Conservation (phyloP, 2,329 filamentous ascomycete genomes). For the Nigrospora sphaerica region DNA sequence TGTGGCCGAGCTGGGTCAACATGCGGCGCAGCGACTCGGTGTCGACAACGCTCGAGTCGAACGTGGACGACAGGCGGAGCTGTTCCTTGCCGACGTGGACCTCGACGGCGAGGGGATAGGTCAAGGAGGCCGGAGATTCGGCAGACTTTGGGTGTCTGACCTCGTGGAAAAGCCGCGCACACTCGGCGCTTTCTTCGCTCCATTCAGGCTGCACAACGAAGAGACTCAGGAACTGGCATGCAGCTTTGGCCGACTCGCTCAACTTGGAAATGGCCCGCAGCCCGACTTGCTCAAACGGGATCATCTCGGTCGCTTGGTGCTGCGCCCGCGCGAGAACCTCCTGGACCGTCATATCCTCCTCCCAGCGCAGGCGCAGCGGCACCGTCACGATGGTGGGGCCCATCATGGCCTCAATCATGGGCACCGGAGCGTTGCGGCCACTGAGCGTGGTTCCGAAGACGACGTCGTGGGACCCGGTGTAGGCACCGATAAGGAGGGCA, state of each 20-base stretch:
- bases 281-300: neutral
- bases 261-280: neutral
- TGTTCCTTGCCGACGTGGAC: neutral
- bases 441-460: slow-evolving; percentile 32
- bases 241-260: neutral
- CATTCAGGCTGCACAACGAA: neutral
- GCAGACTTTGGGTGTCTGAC: too few relatives aligned
- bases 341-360: slow-evolving; percentile 17
- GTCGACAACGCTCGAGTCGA: neutral
- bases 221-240: neutral
- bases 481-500: slow-evolving; percentile 2
- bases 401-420: slow-evolving; percentile 6
- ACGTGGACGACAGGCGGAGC: neutral
- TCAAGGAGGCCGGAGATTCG: too few relatives aligned
- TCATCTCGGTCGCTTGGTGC: neutral
- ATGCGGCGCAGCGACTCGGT: neutral
- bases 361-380: slow-evolving; percentile 26
- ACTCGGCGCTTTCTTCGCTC: neutral
- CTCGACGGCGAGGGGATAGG: neutral
- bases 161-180: neutral
- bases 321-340: slow-evolving; percentile 31
- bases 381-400: slow-evolving; percentile 29
- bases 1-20: neutral
- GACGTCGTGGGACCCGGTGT: slow-evolving; percentile 8
- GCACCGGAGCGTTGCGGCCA: slow-evolving; percentile 19